Evolutionary conservation across 495 filamentous ascomycete species (phyloP).

Genomic region (Hapsidospora chrysogenum): DNA sequence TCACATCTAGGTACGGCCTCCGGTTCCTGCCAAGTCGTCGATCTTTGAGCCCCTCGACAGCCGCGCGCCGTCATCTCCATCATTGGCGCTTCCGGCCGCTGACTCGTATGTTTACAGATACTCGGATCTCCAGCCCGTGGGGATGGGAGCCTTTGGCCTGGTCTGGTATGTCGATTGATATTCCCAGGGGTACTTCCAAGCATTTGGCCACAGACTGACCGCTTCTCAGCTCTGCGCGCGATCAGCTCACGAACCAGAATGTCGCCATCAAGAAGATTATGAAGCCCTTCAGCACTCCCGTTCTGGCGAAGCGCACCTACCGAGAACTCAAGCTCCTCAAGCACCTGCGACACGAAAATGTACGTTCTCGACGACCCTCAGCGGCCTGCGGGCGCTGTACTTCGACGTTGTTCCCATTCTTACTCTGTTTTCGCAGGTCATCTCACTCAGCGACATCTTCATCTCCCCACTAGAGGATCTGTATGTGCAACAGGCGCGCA

Average conservation of each 20-base stretch:
- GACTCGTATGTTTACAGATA: constrained; percentile 40
- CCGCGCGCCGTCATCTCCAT: no score
- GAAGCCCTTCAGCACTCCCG: constrained; percentile 98
- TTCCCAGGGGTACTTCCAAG: no score
- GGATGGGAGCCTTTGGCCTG: constrained; percentile 96
- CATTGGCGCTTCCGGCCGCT: no score
- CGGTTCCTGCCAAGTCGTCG: no score
- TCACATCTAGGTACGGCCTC: constrained; percentile 90
- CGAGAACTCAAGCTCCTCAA: constrained; percentile 94
- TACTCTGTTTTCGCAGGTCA: constrained; percentile 48
- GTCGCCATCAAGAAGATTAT: constrained; percentile 99
- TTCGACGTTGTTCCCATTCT: constrained; percentile 4
- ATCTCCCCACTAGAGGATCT: constrained; percentile 98
- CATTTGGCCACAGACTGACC: not conserved
- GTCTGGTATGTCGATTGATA: constrained; percentile 84
- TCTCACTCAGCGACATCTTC: constrained; percentile 97
- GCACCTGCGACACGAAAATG: constrained; percentile 93
- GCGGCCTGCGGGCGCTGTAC: not conserved
- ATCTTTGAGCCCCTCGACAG: no score
- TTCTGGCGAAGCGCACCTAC: constrained; percentile 92
- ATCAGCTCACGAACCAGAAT: constrained; percentile 87
- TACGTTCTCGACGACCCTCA: no score
- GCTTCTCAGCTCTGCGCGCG: constrained; percentile 67
- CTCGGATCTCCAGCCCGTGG: constrained; percentile 92
- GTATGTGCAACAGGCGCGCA: constrained; percentile 36